Conservation (phyloP, 345 rosid species). For the Salix suchowensis region DNA sequence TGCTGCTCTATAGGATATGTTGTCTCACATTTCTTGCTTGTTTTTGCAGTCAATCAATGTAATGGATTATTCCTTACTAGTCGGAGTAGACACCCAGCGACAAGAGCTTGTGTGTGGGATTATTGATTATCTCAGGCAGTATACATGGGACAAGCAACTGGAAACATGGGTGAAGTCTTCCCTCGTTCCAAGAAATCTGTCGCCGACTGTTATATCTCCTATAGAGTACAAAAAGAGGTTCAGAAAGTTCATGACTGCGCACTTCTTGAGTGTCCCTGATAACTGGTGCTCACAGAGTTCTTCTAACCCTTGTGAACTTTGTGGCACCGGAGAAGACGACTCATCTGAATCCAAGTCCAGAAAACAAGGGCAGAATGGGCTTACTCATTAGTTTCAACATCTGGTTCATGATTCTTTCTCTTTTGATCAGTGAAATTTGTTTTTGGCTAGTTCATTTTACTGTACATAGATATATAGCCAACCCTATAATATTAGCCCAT, state of each 20-base stretch:
- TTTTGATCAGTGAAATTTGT: background rate
- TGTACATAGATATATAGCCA: conserved; percentile 35
- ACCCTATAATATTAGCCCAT: conserved; percentile 48
- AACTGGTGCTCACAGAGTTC: conserved; percentile 64
- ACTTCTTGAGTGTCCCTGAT: conserved; percentile 87
- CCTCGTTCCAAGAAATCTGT: conserved; percentile 68
- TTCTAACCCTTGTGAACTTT: conserved; percentile 33
- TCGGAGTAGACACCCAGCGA: conserved; percentile 67
- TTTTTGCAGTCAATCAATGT: conserved; percentile 71
- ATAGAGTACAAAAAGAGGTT: conserved; percentile 88
- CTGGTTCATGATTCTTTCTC: conserved; percentile 2
- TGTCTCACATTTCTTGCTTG: conserved; percentile 5
- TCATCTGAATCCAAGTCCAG: conserved; percentile 17
- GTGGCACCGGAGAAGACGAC: conserved; percentile 28
- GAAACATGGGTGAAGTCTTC: conserved; percentile 99
- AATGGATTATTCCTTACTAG: conserved; percentile 93
- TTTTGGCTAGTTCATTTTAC: background rate
- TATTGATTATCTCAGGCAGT: conserved; percentile 92
- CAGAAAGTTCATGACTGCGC: conserved; percentile 82
- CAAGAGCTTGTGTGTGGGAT: conserved; percentile 91
- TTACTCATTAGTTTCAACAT: conserved; percentile 5
- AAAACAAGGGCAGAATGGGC: conserved; percentile 5
- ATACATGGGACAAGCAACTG: conserved; percentile 94
- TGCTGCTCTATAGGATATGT: background rate
- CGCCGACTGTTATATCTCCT: conserved; percentile 89